phyloP scores from a whole-genome alignment of 495 filamentous ascomycete species.

The Penicillium fimorum region DNA sequence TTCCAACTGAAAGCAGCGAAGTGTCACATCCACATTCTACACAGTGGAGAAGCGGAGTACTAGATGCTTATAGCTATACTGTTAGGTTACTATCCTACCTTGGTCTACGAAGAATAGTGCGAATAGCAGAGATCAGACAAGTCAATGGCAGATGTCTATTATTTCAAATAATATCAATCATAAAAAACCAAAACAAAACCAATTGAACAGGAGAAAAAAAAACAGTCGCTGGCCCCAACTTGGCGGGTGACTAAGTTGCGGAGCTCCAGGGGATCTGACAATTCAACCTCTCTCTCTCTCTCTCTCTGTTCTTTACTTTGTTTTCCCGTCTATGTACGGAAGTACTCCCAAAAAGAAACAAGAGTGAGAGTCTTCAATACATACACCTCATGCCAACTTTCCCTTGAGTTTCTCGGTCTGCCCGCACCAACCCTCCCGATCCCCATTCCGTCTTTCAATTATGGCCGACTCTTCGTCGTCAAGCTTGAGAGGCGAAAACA shows the following conservation, averaged over 20 bases:
- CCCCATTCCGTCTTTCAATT: constrained; percentile 8
- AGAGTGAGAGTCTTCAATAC: background rate
- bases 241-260: constrained; percentile 10
- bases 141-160: background rate
- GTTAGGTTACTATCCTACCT: background rate
- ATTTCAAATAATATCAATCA: background rate
- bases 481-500: constrained; percentile 26
- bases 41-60: constrained; percentile 13
- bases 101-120: background rate
- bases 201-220: background rate
- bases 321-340: background rate
- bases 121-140: background rate
- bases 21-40: constrained; percentile 25
- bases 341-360: background rate
- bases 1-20: constrained; percentile 6
- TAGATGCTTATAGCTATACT: constrained; percentile 2
- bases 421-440: constrained; percentile 6
- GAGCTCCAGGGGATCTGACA: constrained; percentile 5
- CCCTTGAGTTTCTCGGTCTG: background rate
- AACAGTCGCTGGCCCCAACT: background rate
- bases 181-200: background rate
- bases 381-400: constrained; percentile 1
- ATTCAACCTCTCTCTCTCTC: background rate
- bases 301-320: background rate
- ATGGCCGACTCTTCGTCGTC: constrained; percentile 37